phyloP scores from a whole-genome alignment of 768 basidiomycete species.

The Russula emetica region DNA sequence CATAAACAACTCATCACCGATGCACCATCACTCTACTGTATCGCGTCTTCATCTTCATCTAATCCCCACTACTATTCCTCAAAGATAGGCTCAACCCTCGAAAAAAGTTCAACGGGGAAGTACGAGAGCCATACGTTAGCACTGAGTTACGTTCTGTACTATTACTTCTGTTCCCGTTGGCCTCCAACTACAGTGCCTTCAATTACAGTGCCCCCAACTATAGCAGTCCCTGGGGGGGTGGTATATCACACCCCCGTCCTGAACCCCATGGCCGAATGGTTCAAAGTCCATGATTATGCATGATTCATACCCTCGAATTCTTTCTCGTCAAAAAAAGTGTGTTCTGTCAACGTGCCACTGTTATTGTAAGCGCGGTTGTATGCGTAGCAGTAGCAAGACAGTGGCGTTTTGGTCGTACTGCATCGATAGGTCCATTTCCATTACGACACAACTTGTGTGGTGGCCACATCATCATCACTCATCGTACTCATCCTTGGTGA shows the following conservation, averaged over 20 bases:
- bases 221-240: not conserved
- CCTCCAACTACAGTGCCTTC: not conserved
- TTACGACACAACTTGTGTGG: not conserved
- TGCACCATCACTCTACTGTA: too few species aligned
- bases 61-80: not conserved
- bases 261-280: not conserved
- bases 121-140: not conserved
- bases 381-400: not conserved
- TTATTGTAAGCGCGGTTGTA: not conserved
- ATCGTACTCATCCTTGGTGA: not conserved
- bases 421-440: not conserved
- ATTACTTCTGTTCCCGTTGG: not conserved
- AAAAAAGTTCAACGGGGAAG: not conserved
- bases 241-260: not conserved
- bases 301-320: not conserved
- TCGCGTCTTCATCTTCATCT: too few species aligned
- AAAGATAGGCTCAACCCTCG: not conserved
- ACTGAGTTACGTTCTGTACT: too few species aligned
- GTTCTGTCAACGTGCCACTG: not conserved
- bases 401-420: not conserved
- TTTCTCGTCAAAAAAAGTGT: not conserved
- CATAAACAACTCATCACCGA: too few species aligned
- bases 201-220: not conserved
- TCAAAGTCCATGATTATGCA: not conserved
- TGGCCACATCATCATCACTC: not conserved